These are phyloP conservation scores for Orobanche coerulescens DNA, from an alignment of 257 asterid genomes.

Conservation along the genomic window DNA sequence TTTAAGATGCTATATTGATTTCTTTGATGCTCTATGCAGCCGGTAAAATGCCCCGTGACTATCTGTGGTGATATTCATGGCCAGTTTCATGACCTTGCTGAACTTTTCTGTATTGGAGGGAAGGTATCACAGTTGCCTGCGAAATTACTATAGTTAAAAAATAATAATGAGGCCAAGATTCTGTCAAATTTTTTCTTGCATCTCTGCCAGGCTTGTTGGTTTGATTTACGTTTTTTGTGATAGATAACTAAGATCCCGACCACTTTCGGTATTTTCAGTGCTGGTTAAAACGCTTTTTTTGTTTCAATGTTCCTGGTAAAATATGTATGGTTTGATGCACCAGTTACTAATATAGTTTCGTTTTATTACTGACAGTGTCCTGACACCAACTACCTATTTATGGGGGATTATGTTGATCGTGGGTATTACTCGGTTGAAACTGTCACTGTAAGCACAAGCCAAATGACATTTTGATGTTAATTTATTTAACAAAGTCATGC, in stretches of 20 bases:
- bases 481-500: no score
- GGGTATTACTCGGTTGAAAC: slow-evolving; percentile 70
- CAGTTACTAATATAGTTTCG: slow-evolving; percentile 8
- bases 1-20: slow-evolving; percentile 25
- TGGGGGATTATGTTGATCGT: slow-evolving; percentile 73
- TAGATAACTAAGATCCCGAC: no score
- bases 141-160: no score
- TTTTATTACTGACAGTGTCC: slow-evolving; percentile 46
- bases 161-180: no score
- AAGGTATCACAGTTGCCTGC: slow-evolving; percentile 67
- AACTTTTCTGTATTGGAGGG: slow-evolving; percentile 95
- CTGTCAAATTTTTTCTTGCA: no score
- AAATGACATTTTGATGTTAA: no score
- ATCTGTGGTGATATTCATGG: slow-evolving; percentile 98
- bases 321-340: no score
- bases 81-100: slow-evolving; percentile 93
- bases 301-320: no score
- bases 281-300: no score
- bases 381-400: slow-evolving; percentile 54
- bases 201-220: no score
- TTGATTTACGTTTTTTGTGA: no score
- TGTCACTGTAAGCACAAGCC: slow-evolving; percentile 47
- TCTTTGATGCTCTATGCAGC: slow-evolving; percentile 53
- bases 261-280: no score
- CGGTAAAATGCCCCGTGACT: slow-evolving; percentile 91